Evolutionary conservation across 345 rosid genomes (phyloP), one percentile per base, ranked within the genome.

Genomic region (Linum tenue): DNA sequence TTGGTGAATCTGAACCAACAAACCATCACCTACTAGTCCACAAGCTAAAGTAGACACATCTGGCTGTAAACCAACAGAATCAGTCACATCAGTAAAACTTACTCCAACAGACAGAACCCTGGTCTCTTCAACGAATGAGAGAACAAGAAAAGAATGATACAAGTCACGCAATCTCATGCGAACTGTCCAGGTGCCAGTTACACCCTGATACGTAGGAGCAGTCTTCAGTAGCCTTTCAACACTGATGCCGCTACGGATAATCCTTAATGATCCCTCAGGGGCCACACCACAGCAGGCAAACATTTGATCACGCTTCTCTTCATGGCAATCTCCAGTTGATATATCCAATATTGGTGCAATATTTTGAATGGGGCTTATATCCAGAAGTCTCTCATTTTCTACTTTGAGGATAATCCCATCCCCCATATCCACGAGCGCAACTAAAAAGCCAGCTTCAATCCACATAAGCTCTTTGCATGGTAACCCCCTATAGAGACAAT

Each of bases 81-180:
- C 99, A 56, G 96, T 94, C 68, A 90, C 92, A 82, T 94, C 99
- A 63, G 82, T 82, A 69, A 94, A 94, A 83, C 86, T 94, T 72
- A 94, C 74, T 63, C 99, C 99, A 69, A 94, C 99, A 53, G 95
- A 88, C 41, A 94, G 83, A 56, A 90, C 86, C 75, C 99, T 90
- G 41, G 96, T 90, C 84, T 94, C 97, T 77, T 90, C 99, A 66
- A 94, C 96, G 82, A 94, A 94, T 39, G 99, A 88, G 58, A 94
- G 75, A 16, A 88, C 95, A 68, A 94, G 92, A 78, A 94, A 94
- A 67, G 99, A 94, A 82, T 94, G 96, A 72, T 85, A 86, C 56
- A 75, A 59, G 72, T 94, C 92, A 56, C 69, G 64, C 69, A 76
- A 75, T 81, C 84, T 85, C 97, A 94, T 88, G 67, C 79, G 75